Conservation (phyloP, 305 asterid genomes). For the Fraxinus sp. region DNA sequence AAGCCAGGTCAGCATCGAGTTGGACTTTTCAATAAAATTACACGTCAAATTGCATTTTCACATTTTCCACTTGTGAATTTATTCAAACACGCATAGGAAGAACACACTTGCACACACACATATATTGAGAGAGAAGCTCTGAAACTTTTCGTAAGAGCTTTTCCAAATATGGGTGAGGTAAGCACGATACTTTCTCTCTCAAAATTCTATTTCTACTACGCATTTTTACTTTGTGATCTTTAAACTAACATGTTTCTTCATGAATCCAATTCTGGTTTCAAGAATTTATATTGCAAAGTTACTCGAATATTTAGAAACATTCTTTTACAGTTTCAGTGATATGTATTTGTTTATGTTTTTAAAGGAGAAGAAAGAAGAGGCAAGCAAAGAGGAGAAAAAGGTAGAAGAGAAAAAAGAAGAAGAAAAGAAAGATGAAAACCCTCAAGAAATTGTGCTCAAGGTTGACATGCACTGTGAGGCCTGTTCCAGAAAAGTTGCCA, state of each 20-base stretch:
- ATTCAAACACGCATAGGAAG: not conserved
- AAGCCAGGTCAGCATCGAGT: not conserved
- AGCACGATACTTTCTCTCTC: not conserved
- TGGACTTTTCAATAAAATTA: not conserved
- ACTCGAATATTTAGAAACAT: not conserved
- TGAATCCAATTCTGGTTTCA: not conserved
- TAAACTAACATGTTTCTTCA: not conserved
- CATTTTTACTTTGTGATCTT: not conserved
- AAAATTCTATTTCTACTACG: not conserved
- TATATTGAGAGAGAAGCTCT: not conserved
- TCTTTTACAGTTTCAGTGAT: not conserved
- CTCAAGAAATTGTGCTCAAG: conserved; percentile 62
- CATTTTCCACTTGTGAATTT: no score
- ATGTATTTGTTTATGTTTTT: not conserved
- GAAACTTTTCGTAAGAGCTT: not conserved
- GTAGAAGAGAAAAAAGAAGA: conserved; percentile 10
- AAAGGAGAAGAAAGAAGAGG: conserved; percentile 54
- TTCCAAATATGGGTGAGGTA: not conserved
- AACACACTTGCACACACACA: not conserved
- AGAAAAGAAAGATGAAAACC: conserved; percentile 30
- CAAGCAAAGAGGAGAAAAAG: conserved; percentile 8
- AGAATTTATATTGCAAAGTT: not conserved
- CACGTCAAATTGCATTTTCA: not conserved
- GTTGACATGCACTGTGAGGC: conserved; percentile 97
- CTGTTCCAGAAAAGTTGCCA: conserved; percentile 82